Evolutionary conservation across 129 eudicot genomes (phyloP).

Genomic region (Lactuca sativa): DNA sequence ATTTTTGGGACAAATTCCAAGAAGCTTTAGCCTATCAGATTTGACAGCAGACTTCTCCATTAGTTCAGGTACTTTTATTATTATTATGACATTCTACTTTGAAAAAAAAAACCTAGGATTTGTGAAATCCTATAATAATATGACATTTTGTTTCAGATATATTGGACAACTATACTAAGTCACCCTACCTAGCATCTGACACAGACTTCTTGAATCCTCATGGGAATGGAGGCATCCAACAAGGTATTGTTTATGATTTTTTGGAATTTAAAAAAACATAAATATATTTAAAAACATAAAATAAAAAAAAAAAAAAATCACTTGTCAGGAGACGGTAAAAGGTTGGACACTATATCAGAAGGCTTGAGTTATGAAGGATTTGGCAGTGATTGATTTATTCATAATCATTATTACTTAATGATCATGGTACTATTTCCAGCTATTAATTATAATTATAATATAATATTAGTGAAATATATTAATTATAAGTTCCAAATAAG

Average conservation of each 20-base stretch:
- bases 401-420: neutral
- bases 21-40: constrained; percentile 78
- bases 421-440: constrained; percentile 30
- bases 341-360: constrained; percentile 58
- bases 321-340: constrained; percentile 47
- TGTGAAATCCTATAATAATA: neutral
- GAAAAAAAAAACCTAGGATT: no score
- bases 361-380: constrained; percentile 68
- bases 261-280: neutral
- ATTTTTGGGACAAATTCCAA: constrained; percentile 73
- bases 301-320: neutral
- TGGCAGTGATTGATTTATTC: constrained; percentile 51
- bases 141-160: constrained; percentile 46
- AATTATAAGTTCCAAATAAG: no score
- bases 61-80: constrained; percentile 47
- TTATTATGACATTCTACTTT: no score
- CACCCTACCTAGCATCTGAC: constrained; percentile 61
- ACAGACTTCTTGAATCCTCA: constrained; percentile 55
- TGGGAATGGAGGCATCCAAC: constrained; percentile 48
- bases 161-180: constrained; percentile 55
- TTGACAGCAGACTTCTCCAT: constrained; percentile 67
- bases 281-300: no score
- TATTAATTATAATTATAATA: neutral
- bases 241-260: constrained; percentile 36
- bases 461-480: no score